Percentiles rank a stretch among this genome's conserved stretches.
These are phyloP conservation scores for Fusarium marasasianum DNA, from an alignment of 2,329 filamentous ascomycete species.

Conservation along the genomic window DNA sequence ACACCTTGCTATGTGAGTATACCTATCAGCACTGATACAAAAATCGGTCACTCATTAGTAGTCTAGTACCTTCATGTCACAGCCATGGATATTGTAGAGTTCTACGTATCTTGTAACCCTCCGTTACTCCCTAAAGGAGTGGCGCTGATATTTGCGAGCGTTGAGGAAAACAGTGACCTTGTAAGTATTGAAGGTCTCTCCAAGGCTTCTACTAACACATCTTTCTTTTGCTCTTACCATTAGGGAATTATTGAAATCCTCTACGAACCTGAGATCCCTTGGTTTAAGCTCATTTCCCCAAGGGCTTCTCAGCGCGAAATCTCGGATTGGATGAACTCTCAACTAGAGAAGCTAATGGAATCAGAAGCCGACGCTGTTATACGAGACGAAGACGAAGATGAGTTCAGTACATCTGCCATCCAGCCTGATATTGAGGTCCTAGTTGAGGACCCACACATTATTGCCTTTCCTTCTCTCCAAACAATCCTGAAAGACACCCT, in stretches of 20 bases:
- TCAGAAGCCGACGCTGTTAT: constrained; percentile 27
- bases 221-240: neutral
- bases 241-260: constrained; percentile 45
- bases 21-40: neutral
- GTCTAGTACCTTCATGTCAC: neutral
- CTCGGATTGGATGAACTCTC: constrained; percentile 25
- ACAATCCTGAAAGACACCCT: neutral
- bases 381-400: neutral
- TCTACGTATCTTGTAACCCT: constrained; percentile 49
- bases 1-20: neutral
- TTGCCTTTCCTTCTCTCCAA: constrained; percentile 38
- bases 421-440: constrained; percentile 36
- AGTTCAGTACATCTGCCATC: neutral
- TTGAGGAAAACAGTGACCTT: neutral
- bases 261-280: constrained; percentile 49
- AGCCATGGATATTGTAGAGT: constrained; percentile 42
- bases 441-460: constrained; percentile 23
- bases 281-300: constrained; percentile 47
- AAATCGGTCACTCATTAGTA: neutral
- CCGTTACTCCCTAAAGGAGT: constrained; percentile 47
- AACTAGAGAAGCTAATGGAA: constrained; percentile 34
- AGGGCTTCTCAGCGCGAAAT: constrained; percentile 18
- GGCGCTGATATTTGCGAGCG: constrained; percentile 31
- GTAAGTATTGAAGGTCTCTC: constrained; percentile 17
- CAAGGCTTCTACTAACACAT: neutral